Evolutionary conservation across 2,329 filamentous ascomycete species (phyloP).

Genomic region (Pestalotiopsis sp.): DNA sequence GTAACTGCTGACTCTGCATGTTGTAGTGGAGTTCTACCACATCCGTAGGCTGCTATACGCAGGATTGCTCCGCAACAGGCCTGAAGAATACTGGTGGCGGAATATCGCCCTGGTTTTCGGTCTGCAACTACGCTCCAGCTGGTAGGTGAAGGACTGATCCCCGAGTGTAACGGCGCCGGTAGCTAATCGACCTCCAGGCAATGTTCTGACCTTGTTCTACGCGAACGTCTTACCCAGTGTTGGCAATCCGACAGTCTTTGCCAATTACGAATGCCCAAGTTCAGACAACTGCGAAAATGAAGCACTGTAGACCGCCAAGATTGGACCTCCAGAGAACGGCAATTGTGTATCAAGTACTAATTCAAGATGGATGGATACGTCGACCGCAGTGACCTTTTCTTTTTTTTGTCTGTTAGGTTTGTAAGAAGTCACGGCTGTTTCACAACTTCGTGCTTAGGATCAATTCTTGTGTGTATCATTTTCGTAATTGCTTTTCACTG

Average conservation of each 20-base stretch:
- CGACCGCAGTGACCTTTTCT: too few species aligned
- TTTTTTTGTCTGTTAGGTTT: too few species aligned
- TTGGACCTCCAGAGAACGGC: background rate
- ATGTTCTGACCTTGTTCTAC: background rate
- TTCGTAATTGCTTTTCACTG: too few species aligned
- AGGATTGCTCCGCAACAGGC: background rate
- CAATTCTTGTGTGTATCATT: too few species aligned
- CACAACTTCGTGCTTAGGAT: too few species aligned
- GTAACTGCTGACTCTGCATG: background rate
- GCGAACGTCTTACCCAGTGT: background rate
- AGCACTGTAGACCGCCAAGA: background rate
- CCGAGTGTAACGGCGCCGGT: background rate
- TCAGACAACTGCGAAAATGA: background rate
- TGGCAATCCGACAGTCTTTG: background rate
- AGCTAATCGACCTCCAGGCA: background rate
- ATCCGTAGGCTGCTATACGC: slow-evolving; percentile 1
- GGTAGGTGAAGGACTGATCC: background rate
- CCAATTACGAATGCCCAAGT: background rate
- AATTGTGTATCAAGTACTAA: background rate
- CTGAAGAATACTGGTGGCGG: background rate
- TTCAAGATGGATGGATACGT: background rate
- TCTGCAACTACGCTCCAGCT: slow-evolving; percentile 4
- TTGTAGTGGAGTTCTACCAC: background rate
- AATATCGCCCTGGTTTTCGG: background rate
- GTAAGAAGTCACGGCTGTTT: too few species aligned